phyloP scores from a whole-genome alignment of 306 rosid species.

The Sicyos edulis region DNA sequence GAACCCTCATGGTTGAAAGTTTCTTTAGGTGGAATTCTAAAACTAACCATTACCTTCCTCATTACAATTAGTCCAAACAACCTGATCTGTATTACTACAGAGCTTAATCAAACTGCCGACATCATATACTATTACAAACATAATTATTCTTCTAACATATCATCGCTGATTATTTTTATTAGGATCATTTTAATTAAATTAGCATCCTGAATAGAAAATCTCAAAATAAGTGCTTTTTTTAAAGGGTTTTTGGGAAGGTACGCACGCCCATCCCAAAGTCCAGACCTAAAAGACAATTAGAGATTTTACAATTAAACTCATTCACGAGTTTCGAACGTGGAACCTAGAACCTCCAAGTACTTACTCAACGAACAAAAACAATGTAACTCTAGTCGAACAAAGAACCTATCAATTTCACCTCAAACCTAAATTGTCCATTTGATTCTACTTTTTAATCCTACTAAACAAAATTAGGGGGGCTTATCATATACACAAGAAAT shows the following conservation, averaged over 20 bases:
- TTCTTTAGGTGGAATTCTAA: neutral
- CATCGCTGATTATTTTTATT: neutral
- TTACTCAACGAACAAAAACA: no score
- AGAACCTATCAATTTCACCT: neutral
- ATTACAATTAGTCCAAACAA: neutral
- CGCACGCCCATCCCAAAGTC: no score
- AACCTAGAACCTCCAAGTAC: no score
- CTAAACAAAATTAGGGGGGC: neutral
- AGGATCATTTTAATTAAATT: no score
- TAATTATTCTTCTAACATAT: neutral
- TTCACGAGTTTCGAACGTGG: no score
- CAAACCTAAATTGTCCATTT: neutral
- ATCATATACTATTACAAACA: neutral
- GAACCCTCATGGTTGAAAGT: neutral
- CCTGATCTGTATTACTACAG: no score
- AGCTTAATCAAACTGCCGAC: neutral
- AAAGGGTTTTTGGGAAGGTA: no score
- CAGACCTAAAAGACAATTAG: no score
- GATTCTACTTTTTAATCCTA: neutral
- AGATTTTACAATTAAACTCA: no score
- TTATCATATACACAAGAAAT: neutral
- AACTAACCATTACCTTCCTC: neutral
- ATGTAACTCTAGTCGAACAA: neutral
- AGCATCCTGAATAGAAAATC: neutral
- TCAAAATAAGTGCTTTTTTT: neutral